A percentile compares a stretch with the other conserved stretches of the same genome.
phyloP scores from a whole-genome alignment of 148 eudicot species.

The Simmondsia chinensis region DNA sequence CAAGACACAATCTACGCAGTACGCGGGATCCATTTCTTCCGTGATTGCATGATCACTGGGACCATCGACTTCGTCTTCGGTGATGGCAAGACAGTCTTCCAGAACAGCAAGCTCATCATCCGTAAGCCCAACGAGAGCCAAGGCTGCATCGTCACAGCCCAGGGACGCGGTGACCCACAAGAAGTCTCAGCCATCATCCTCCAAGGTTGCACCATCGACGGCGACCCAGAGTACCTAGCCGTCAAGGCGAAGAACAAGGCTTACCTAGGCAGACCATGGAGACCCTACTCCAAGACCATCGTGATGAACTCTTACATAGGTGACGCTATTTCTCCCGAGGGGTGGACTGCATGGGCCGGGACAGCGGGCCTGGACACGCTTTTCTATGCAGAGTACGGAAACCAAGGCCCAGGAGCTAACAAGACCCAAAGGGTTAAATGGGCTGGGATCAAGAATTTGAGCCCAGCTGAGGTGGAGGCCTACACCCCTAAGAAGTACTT shows the following conservation, averaged over 20 bases:
- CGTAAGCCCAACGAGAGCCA: conserved; percentile 36
- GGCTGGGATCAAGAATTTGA: conserved; percentile 36
- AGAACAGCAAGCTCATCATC: conserved; percentile 38
- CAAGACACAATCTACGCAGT: conserved; percentile 24
- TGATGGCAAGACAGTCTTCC: conserved; percentile 46
- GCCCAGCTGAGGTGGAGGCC: conserved; percentile 2
- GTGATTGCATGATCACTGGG: conserved; percentile 54
- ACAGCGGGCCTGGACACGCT: conserved; percentile 18
- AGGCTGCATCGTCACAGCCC: conserved; percentile 44
- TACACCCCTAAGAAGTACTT: conserved; percentile 23
- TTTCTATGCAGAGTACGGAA: conserved; percentile 39
- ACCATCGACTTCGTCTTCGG: conserved; percentile 66
- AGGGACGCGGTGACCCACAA: conserved; percentile 20
- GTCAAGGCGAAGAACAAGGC: conserved; percentile 11
- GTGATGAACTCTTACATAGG: conserved; percentile 34
- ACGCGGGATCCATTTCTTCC: conserved; percentile 48
- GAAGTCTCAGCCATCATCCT: conserved; percentile 14
- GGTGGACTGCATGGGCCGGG: conserved; percentile 44
- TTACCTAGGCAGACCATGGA: conserved; percentile 49
- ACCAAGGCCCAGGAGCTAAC: conserved; percentile 41
- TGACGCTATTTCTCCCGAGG: conserved; percentile 28
- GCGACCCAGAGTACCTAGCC: conserved; percentile 10
- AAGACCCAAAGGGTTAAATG: conserved; percentile 31
- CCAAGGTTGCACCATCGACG: conserved; percentile 25
- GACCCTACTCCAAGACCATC: conserved; percentile 28